Evolutionary conservation across 2,329 filamentous ascomycete genomes (phyloP), one percentile per base, ranked within the genome.

Genomic region (Pseudogymnoascus destructans): DNA sequence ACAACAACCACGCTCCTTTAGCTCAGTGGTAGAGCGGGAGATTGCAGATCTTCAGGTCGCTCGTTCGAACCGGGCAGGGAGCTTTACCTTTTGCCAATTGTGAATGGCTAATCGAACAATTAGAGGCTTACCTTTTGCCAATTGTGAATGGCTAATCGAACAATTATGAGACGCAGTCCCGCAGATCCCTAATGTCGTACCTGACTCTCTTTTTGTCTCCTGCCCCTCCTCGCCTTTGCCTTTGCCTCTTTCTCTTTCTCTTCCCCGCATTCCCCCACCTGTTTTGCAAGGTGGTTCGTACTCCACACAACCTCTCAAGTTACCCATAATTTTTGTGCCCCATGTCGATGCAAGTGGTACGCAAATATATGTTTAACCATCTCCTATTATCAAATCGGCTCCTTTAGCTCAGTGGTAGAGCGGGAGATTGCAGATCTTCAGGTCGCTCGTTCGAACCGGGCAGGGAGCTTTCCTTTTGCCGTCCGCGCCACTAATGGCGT

Each of bases 391-490:
- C n/a, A 52, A 52, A 52, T 30, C 21, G 52, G 56, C 56, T 52
- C 56, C 56, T 58, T 58, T 58, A 58, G 56, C 56, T 58, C 56
- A 58, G 56, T 58, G 56, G 56, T 58, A 58, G 56, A 58, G 56
- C 56, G 56, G 40, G 56, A 58, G 56, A 58, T 58, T 58, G 56
- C 56, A 58, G 56, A 58, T 58, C 56, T 58, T 52, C 40, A 58
- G 56, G 56, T 58, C 56, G 35, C 40, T 58, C 36, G 56, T 58
- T 58, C 56, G 56, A 58, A 58, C 56, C 56, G 36, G 56, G 40
- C 35, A 58, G 56, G 56, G 56, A 52, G 56, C 56, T 58, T 46
- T 27, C 25, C 13, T 52, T 58, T 58, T 58, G 30, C n/a, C 17
- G 19, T 17, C 13, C 9, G 23, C 46, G 46, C 25, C 46, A 11